Conservation (phyloP, 306 rosid genomes). For the Fragaria iinumae region DNA sequence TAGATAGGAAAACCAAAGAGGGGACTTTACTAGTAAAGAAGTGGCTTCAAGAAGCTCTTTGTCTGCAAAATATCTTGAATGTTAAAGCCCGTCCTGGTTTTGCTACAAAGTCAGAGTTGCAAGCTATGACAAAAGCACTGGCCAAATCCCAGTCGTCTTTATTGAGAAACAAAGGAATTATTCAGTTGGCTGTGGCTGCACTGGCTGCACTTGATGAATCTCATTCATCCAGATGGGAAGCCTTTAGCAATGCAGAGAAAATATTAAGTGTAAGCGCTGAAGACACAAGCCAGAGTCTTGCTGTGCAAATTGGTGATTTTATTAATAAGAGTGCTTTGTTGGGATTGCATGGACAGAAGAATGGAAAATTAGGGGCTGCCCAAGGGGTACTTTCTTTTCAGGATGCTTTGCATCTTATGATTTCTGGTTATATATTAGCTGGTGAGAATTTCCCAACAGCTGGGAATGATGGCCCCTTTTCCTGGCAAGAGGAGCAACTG, state of each 20-base stretch:
- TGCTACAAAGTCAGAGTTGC: slow-evolving; percentile 63
- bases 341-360: slow-evolving; percentile 50
- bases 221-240: slow-evolving; percentile 74
- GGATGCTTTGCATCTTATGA: slow-evolving; percentile 76
- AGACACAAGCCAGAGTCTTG: slow-evolving; percentile 91
- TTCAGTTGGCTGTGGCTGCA: slow-evolving; percentile 81
- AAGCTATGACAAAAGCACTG: slow-evolving; percentile 70
- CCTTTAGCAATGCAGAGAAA: slow-evolving; percentile 78
- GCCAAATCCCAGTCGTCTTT: slow-evolving; percentile 65
- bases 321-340: slow-evolving; percentile 68
- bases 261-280: slow-evolving; percentile 62
- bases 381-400: slow-evolving; percentile 67
- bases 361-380: slow-evolving; percentile 48
- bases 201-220: slow-evolving; percentile 66
- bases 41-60: slow-evolving; percentile 89
- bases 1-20: slow-evolving; percentile 84
- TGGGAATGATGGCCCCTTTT: slow-evolving; percentile 85
- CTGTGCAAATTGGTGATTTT: slow-evolving; percentile 85
- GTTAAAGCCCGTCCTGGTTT: slow-evolving; percentile 66
- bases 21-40: slow-evolving; percentile 74
- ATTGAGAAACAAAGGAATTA: slow-evolving; percentile 81
- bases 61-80: slow-evolving; percentile 55
- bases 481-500: slow-evolving; percentile 93
- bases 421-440: slow-evolving; percentile 80
- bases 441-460: slow-evolving; percentile 90